These are phyloP conservation scores for Perilla frutescens DNA, from an alignment of 257 asterid genomes.

Conservation along the genomic window DNA sequence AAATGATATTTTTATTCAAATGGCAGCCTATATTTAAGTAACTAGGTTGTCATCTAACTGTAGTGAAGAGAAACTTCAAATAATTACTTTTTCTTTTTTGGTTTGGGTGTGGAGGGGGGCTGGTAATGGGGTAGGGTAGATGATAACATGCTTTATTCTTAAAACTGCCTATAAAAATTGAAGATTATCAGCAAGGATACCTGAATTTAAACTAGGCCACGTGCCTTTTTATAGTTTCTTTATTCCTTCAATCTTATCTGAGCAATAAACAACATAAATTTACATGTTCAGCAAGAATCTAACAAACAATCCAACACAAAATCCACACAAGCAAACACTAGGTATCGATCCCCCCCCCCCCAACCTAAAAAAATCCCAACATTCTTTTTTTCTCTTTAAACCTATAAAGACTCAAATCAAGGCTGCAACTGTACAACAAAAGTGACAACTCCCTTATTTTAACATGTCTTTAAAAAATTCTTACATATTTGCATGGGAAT, in stretches of 20 bases:
- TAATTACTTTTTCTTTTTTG: not conserved
- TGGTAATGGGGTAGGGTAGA: too few relatives aligned
- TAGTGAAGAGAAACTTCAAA: not conserved
- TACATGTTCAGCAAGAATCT: conserved; percentile 35
- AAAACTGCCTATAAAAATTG: conserved; percentile 6
- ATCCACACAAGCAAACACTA: conserved; percentile 44
- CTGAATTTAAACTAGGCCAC: conserved; percentile 31
- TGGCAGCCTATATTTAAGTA: too few relatives aligned
- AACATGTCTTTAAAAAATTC: conserved; percentile 37
- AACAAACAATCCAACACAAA: conserved; percentile 46
- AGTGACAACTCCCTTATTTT: conserved; percentile 48
- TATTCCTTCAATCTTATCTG: conserved; percentile 41
- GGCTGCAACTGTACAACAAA: conserved; percentile 55
- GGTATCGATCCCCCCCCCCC: not conserved
- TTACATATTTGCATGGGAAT: conserved; percentile 58
- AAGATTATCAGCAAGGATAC: not conserved
- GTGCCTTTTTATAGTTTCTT: conserved; percentile 38
- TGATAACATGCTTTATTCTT: conserved; percentile 31
- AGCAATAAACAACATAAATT: conserved; percentile 34
- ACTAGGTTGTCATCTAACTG: too few relatives aligned
- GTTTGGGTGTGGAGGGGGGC: not conserved
- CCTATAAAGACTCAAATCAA: conserved; percentile 47
- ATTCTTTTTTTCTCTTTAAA: conserved; percentile 34
- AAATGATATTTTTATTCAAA: too few relatives aligned
- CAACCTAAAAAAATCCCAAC: conserved; percentile 20